Evolutionary conservation across 2,329 filamentous ascomycete species (phyloP).

Genomic region (Microsporum ferrugineum): DNA sequence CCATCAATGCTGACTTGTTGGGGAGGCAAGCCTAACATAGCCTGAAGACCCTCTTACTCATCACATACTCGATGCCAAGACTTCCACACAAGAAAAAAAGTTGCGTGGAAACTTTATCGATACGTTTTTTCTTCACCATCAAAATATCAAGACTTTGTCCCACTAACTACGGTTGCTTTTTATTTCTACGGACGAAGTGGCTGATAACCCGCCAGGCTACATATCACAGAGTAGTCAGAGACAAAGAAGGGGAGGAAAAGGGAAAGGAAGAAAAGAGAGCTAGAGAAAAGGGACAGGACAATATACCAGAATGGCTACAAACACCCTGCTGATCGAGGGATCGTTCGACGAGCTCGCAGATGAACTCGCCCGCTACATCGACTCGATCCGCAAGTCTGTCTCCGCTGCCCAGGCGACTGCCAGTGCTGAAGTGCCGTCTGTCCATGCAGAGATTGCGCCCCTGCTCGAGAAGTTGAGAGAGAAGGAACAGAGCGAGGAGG

Average conservation of each 20-base stretch:
- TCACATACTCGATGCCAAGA: neutral
- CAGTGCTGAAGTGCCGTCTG: slow-evolving; percentile 36
- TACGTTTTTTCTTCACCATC: too few species aligned
- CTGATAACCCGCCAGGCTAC: neutral
- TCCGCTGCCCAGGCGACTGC: neutral
- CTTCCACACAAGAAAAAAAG: slow-evolving; percentile 3
- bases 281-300: neutral
- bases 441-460: slow-evolving; percentile 56
- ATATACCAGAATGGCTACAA: slow-evolving; percentile 42
- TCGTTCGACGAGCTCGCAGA: slow-evolving; percentile 82
- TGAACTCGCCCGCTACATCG: slow-evolving; percentile 91
- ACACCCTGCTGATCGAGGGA: slow-evolving; percentile 69
- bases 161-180: neutral
- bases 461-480: slow-evolving; percentile 50
- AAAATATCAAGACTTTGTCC: neutral
- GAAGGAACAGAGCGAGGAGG: slow-evolving; percentile 42
- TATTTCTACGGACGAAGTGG: too few species aligned
- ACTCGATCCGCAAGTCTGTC: slow-evolving; percentile 58
- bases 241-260: neutral
- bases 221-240: neutral
- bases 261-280: neutral
- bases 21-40: neutral
- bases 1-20: neutral
- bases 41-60: neutral
- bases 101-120: neutral